A percentile compares a stretch with the other conserved stretches of the same genome.
Evolutionary conservation across 331 rosid species (phyloP).

Genomic region (Acacia pycnantha): DNA sequence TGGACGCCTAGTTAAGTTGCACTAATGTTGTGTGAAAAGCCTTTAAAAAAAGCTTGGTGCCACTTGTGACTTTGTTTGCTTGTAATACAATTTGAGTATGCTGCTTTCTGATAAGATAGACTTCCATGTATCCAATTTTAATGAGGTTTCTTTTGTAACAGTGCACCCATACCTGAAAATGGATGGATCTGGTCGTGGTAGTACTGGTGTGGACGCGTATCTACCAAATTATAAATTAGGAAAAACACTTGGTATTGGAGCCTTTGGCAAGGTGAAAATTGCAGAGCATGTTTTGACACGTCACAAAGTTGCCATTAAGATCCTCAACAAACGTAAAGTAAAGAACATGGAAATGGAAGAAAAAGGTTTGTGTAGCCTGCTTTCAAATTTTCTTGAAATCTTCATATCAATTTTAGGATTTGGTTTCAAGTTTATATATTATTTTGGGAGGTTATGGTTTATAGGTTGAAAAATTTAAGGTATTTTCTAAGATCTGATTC

Average conservation of each 20-base stretch:
- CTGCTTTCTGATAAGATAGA: constrained; percentile 1
- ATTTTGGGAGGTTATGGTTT: neutral
- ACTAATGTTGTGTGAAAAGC: neutral
- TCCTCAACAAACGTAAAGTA: constrained; percentile 82
- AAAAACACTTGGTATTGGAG: constrained; percentile 86
- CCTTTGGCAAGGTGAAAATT: constrained; percentile 87
- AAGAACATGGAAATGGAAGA: constrained; percentile 90
- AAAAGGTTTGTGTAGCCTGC: constrained; percentile 55
- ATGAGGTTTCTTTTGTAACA: neutral
- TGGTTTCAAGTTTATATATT: neutral
- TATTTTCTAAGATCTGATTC: neutral
- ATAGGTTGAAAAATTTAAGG: neutral
- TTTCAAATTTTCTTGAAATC: constrained; percentile 10
- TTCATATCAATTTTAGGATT: neutral
- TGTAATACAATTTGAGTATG: constrained; percentile 5
- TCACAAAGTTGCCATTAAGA: constrained; percentile 87
- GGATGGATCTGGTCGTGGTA: constrained; percentile 57
- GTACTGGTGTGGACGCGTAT: constrained; percentile 51
- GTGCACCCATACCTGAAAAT: constrained; percentile 42
- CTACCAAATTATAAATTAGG: constrained; percentile 84
- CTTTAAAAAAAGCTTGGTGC: neutral
- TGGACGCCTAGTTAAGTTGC: neutral
- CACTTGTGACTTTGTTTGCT: neutral
- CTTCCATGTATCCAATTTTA: constrained; percentile 14
- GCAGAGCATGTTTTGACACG: constrained; percentile 88